Conservation (phyloP, 2,329 filamentous ascomycete genomes). For the Pseudocercospora ulei region DNA sequence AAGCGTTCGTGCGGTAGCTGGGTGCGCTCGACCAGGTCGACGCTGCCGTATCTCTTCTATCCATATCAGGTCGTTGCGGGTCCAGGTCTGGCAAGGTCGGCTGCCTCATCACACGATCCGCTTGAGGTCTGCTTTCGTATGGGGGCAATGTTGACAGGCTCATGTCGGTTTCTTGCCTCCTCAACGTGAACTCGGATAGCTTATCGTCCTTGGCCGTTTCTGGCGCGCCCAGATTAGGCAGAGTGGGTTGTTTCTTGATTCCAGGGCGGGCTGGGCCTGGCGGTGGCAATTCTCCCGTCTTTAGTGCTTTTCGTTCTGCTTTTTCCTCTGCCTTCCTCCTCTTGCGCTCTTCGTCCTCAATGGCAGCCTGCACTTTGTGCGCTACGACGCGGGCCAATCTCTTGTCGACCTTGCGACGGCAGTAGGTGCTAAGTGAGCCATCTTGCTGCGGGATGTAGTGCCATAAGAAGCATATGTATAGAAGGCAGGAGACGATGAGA, state of each 20-base stretch:
- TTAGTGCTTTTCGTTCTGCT: conserved; percentile 43
- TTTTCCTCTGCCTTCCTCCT: conserved; percentile 46
- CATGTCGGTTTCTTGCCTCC: conserved; percentile 32
- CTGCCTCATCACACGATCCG: conserved; percentile 29
- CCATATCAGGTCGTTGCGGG: conserved; percentile 33
- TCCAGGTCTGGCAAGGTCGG: conserved; percentile 40
- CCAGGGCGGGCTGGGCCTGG: conserved; percentile 12
- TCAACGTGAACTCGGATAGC: conserved; percentile 32
- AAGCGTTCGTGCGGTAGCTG: conserved; percentile 55
- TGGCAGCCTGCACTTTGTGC: conserved; percentile 75
- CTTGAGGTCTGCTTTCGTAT: conserved; percentile 43
- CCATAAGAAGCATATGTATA: conserved; percentile 84
- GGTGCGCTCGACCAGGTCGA: conserved; percentile 44
- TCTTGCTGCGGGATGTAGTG: conserved; percentile 79
- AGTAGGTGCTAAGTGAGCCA: conserved; percentile 73
- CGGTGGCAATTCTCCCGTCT: conserved; percentile 26
- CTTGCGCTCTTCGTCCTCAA: conserved; percentile 61
- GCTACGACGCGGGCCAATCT: conserved; percentile 75
- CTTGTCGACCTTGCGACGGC: conserved; percentile 81
- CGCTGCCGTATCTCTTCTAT: conserved; percentile 44
- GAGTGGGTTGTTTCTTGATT: conserved; percentile 49
- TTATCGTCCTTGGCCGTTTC: conserved; percentile 45
- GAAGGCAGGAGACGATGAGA: conserved; percentile 61
- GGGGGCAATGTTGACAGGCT: conserved; percentile 40
- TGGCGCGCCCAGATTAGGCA: conserved; percentile 53